Conservation (phyloP, 805 yeast genomes). For the Kuraishia floccosa region DNA sequence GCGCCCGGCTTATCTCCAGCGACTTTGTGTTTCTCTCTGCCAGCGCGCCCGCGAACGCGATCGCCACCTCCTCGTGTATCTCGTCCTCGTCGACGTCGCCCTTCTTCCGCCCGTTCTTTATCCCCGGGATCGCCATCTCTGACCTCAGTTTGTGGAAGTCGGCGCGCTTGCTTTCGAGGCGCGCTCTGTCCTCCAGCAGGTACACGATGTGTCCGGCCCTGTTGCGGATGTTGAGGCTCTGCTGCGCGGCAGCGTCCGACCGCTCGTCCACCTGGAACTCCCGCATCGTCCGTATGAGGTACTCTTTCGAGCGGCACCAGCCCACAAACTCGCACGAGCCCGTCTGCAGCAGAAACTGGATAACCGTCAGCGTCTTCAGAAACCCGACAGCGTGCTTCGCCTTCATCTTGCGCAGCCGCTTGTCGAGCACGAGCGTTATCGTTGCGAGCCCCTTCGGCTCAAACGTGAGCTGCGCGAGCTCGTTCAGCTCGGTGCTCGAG, state of each 20-base stretch:
- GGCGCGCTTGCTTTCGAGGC: slow-evolving; percentile 26
- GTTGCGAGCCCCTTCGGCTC: slow-evolving; percentile 23
- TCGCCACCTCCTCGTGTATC: slow-evolving; percentile 5
- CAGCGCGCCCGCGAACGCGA: background rate
- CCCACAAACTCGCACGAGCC: slow-evolving; percentile 39
- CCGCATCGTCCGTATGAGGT: slow-evolving; percentile 10
- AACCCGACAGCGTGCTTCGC: slow-evolving; percentile 24
- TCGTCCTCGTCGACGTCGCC: slow-evolving; percentile 10
- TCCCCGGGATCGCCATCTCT: slow-evolving; percentile 31
- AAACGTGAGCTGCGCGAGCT: slow-evolving; percentile 34
- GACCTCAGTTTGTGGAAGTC: slow-evolving; percentile 26
- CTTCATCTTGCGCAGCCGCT: slow-evolving; percentile 21
- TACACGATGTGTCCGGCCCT: slow-evolving; percentile 23
- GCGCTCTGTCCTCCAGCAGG: slow-evolving; percentile 18
- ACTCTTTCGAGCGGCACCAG: slow-evolving; percentile 34
- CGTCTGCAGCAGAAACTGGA: slow-evolving; percentile 37
- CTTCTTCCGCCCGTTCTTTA: slow-evolving; percentile 11
- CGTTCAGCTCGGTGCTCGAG: slow-evolving; percentile 45
- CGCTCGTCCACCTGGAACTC: slow-evolving; percentile 16
- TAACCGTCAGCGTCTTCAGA: slow-evolving; percentile 39
- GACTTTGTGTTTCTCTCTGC: slow-evolving; percentile 13
- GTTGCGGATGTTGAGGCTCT: slow-evolving; percentile 21
- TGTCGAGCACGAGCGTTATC: slow-evolving; percentile 26
- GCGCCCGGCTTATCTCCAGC: slow-evolving; percentile 13
- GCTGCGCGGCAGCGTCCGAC: slow-evolving; percentile 10